A percentile compares a stretch with the other conserved stretches of the same genome.
phyloP scores from a whole-genome alignment of 1,139 yeast genomes.

The Protomyces macrosporus region DNA sequence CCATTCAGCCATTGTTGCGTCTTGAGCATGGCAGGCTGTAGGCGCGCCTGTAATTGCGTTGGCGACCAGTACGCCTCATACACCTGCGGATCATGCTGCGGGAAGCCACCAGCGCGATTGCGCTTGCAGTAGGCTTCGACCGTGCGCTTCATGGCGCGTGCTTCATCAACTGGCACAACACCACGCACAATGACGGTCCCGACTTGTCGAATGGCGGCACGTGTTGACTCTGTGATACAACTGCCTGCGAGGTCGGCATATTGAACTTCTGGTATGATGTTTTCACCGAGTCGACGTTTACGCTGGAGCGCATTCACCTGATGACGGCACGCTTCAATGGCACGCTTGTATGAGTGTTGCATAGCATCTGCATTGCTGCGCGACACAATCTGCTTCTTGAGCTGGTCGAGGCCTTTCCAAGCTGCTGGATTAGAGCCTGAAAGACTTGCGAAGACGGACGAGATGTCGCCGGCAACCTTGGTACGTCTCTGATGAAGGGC shows the following conservation, averaged over 20 bases:
- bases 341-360: conserved; percentile 37
- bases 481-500: neutral
- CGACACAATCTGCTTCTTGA: conserved; percentile 36
- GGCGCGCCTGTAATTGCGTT: conserved; percentile 45
- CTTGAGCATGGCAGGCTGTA: conserved; percentile 42
- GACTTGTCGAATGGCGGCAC: conserved; percentile 31
- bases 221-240: neutral
- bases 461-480: conserved; percentile 31
- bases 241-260: conserved; percentile 21
- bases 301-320: conserved; percentile 35
- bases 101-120: conserved; percentile 31
- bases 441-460: conserved; percentile 34
- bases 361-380: conserved; percentile 35
- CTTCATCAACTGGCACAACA: conserved; percentile 38
- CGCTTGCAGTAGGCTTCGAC: conserved; percentile 35
- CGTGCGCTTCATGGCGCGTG: conserved; percentile 35
- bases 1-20: conserved; percentile 40
- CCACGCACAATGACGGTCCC: conserved; percentile 40
- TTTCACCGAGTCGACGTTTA: conserved; percentile 31
- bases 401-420: conserved; percentile 30
- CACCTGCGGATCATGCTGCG: conserved; percentile 38
- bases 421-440: conserved; percentile 28
- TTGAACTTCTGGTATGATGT: conserved; percentile 22
- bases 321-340: conserved; percentile 34
- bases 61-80: conserved; percentile 46